Conservation (phyloP, 1,284 basidiomycete species). For the Leccinum pachyderme region DNA sequence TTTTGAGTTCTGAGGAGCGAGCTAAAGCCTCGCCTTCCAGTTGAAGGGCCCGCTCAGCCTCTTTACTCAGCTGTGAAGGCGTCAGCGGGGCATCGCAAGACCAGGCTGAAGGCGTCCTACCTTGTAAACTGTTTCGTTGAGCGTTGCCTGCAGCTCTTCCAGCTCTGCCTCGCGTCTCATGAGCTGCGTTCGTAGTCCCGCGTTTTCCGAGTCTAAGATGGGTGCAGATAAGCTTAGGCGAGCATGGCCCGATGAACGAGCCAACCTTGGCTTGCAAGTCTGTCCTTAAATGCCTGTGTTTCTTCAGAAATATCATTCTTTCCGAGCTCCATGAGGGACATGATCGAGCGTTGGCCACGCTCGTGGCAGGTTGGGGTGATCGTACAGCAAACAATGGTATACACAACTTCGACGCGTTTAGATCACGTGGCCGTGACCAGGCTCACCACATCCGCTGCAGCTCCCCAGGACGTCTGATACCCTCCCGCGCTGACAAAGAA, state of each 20-base stretch:
- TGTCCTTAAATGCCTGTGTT: slow-evolving; percentile 55
- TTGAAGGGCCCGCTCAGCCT: slow-evolving; percentile 53
- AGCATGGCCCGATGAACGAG: slow-evolving; percentile 1
- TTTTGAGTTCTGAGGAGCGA: slow-evolving; percentile 52
- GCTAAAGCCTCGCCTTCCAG: slow-evolving; percentile 52
- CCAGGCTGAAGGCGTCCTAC: slow-evolving; percentile 36
- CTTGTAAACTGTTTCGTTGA: slow-evolving; percentile 62
- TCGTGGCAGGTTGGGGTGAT: slow-evolving; percentile 7
- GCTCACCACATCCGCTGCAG: slow-evolving; percentile 41
- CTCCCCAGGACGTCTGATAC: slow-evolving; percentile 57
- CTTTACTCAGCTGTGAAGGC: slow-evolving; percentile 49
- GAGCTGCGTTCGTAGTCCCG: slow-evolving; percentile 54
- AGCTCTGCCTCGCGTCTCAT: slow-evolving; percentile 54
- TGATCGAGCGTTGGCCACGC: slow-evolving; percentile 26
- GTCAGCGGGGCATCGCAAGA: slow-evolving; percentile 12
- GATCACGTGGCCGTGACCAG: slow-evolving; percentile 36
- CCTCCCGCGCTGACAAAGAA: slow-evolving; percentile 41
- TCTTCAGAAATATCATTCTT: slow-evolving; percentile 61
- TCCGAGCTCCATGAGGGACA: slow-evolving; percentile 61
- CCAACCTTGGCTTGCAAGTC: slow-evolving; percentile 60
- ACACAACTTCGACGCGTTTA: slow-evolving; percentile 25
- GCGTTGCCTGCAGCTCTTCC: slow-evolving; percentile 48
- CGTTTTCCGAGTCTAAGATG: slow-evolving; percentile 52
- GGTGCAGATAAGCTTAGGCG: slow-evolving; percentile 9
- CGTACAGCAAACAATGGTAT: slow-evolving; percentile 24